Base-by-base conservation (phyloP, 257 asterid genomes). In the Prunella vulgaris region DNA sequence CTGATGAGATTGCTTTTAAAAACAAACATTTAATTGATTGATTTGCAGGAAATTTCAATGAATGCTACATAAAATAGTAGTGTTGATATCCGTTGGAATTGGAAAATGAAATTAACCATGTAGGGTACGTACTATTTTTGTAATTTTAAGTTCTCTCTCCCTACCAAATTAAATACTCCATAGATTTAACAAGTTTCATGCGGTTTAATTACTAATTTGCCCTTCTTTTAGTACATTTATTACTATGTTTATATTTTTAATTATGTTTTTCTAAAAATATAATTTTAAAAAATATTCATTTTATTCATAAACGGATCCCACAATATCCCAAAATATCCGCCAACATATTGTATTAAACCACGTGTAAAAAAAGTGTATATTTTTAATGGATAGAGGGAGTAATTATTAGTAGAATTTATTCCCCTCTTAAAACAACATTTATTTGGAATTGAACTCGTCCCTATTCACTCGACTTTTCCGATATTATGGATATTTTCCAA, bases 41-140 rank as follows among this genome's bases (percentile, higher is more conserved):
- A 73, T 46, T 71, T 71, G 76, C 78, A 66, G 71, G 37, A 77
- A 66, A 72, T 38, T 61, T 78, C 33, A 78, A 73, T 68, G 68
- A 52, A 66, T 49, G 63, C 63, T 49, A 40, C 67, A 60, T 64
- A 68, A 77, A 77, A 27, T 63, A 73, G 64, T 68, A 49, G 37
- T 35, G 68, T 60, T 64, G 80, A 70, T 71, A 44, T 42, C 72
- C 57, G 67, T 75, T 60, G 72, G 52, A 69, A 70, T 62, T 62
- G 68, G 72, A 61, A 72, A 71, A 21, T 21, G 30, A 33, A 22
- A 32, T 33, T 22, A 71, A 58, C 13, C 33, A 13, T 3, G 68
- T 27, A 3, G 38, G 21, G 14, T 33, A 10, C 38, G 2, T n/a
- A n/a, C 9, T 8, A 21, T 59, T 30, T 21, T 33, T 42, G 48